Base-by-base conservation (phyloP, 495 filamentous ascomycete genomes). In the Penicillium salamii region DNA sequence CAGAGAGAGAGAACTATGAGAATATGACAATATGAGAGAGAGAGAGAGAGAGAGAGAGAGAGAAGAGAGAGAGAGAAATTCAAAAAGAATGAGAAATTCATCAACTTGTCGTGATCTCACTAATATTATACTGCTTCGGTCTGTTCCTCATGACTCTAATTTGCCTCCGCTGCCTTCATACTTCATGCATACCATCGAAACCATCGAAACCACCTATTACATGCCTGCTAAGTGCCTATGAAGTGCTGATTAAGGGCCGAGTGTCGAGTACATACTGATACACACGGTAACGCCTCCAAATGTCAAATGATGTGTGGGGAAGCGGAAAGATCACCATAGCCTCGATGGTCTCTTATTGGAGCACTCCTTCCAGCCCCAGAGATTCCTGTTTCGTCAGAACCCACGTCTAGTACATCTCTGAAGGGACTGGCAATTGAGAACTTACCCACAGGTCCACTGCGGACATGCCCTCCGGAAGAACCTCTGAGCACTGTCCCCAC, bases 401-500 rank as follows among this genome's bases (percentile, higher is more conserved):
- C 28, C 35, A 3, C 15, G n/a, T 23, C 45, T 17, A 40, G 33
- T 34, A 52, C n/a, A 19, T n/a, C 17, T n/a, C n/a, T n/a, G n/a
- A n/a, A n/a, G n/a, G n/a, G n/a, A n/a, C n/a, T n/a, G n/a, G n/a
- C n/a, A n/a, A n/a, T n/a, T n/a, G n/a, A n/a, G n/a, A 15, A 17
- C 72, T 55, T 55, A 82, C 79, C 78, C 77, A 80, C 9, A 82
- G 57, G 46, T 81, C 76, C 19, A 62, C 58, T 52, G 58, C 64
- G 42, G 58, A 74, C 58, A 68, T 69, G 35, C 68, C 70, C 37
- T 76, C 71, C 17, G 75, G 70, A 49, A 82, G 51, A 24, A 70
- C 62, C 40, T 77, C 77, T 35, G 73, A 71, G 50, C 68, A 72
- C 42, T 55, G 62, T n/a, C 44, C 61, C 78, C 78, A 82, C 18